Evolutionary conservation across 1,284 basidiomycete species (phyloP).

Genomic region (Ustilago trichophora): DNA sequence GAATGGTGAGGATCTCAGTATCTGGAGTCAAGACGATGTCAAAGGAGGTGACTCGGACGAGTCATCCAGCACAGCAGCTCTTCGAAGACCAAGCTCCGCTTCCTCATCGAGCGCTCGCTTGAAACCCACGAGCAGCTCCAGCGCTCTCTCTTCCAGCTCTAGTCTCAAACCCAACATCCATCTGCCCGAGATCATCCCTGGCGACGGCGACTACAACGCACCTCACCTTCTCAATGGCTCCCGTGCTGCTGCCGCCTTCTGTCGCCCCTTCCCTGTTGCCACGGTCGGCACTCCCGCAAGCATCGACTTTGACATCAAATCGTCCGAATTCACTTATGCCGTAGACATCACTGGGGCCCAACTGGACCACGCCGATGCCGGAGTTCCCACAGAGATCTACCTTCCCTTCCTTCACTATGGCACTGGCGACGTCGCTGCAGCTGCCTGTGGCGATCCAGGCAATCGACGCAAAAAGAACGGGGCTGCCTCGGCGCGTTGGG

Average conservation of each 20-base stretch:
- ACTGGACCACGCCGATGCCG: conserved; percentile 1
- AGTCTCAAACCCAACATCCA: conserved; percentile 13
- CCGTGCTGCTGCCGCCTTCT: conserved; percentile 54
- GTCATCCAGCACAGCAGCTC: neutral
- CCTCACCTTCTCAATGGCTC: conserved; percentile 46
- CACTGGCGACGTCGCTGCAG: conserved; percentile 67
- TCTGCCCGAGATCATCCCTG: conserved; percentile 19
- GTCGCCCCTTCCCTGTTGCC: conserved; percentile 53
- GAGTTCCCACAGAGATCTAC: conserved; percentile 82
- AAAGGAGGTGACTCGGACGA: conserved; percentile 48
- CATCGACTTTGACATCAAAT: conserved; percentile 58
- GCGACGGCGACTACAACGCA: conserved; percentile 22
- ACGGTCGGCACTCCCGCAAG: conserved; percentile 50
- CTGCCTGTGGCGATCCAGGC: conserved; percentile 39
- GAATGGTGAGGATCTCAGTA: conserved; percentile 93
- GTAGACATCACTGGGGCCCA: conserved; percentile 41
- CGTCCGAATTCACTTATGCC: conserved; percentile 45
- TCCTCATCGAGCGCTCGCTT: conserved; percentile 10
- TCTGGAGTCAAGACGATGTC: conserved; percentile 82
- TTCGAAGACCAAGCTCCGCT: neutral
- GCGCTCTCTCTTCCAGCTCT: conserved; percentile 9
- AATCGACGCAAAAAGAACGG: conserved; percentile 18
- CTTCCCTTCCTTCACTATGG: conserved; percentile 90
- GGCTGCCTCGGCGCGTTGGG: conserved; percentile 12
- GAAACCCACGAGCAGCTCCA: conserved; percentile 11